Evolutionary conservation across 2,329 filamentous ascomycete genomes (phyloP).

Genomic region (Cladophialophora carrionii): DNA sequence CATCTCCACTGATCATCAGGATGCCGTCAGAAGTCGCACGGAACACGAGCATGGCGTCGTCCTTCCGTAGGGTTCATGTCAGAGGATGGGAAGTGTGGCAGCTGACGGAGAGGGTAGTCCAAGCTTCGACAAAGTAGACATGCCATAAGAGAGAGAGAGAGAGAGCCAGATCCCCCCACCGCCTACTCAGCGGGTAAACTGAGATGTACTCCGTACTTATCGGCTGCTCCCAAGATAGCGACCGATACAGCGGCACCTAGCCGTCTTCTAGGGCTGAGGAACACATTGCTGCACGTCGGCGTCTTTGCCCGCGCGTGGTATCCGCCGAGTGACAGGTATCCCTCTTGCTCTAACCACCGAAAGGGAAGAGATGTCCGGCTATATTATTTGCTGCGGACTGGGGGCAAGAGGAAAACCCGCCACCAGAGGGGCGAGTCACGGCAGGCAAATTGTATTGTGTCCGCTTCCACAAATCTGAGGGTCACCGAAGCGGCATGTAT

Average conservation of each 20-base stretch:
- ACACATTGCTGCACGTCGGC: background rate
- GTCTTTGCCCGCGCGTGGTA: constrained; percentile 10
- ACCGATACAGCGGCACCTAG: background rate
- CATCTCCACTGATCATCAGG: background rate
- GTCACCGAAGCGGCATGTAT: background rate
- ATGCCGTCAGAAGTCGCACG: background rate
- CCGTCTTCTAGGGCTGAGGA: background rate
- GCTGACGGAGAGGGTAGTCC: background rate
- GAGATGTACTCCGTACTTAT: background rate
- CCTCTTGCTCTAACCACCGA: background rate
- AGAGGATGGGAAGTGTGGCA: background rate
- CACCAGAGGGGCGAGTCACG: constrained; percentile 13
- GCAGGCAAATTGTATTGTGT: background rate
- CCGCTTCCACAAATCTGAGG: background rate
- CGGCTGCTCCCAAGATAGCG: background rate
- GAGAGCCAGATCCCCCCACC: background rate
- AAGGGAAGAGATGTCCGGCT: constrained; percentile 11
- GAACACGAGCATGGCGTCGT: background rate
- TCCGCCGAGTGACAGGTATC: background rate
- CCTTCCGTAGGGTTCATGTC: background rate
- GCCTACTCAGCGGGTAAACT: background rate
- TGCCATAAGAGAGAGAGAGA: background rate
- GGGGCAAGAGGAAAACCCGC: constrained; percentile 8
- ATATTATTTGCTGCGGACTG: constrained; percentile 11
- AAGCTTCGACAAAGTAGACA: background rate